Percentiles rank a stretch among this genome's conserved stretches.
Evolutionary conservation across 1,284 basidiomycete species (phyloP).

Genomic region (Anthracocystis setariae): DNA sequence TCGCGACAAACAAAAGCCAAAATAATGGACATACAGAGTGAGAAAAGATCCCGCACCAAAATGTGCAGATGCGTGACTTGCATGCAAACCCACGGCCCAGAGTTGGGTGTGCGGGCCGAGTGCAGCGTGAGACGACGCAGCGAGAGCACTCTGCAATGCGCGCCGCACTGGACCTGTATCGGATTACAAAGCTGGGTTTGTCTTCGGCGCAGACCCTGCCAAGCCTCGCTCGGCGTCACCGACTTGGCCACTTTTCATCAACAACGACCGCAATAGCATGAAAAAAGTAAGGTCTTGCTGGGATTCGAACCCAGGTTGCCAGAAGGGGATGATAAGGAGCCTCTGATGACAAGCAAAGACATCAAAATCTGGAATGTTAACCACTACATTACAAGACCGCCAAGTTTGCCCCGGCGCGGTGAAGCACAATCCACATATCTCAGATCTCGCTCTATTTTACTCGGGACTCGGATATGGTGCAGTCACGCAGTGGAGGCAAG

Average conservation of each 20-base stretch:
- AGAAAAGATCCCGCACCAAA: too few relatives aligned
- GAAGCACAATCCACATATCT: background rate
- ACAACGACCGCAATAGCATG: background rate
- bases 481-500: background rate
- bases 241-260: background rate
- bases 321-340: constrained; percentile 17
- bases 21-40: too few relatives aligned
- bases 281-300: constrained; percentile 29
- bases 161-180: too few relatives aligned
- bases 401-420: background rate
- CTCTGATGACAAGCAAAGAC: background rate
- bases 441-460: background rate
- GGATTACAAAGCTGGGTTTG: background rate
- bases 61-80: too few relatives aligned
- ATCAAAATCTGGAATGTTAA: constrained; percentile 21
- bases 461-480: background rate
- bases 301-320: constrained; percentile 43
- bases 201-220: too few relatives aligned
- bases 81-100: too few relatives aligned
- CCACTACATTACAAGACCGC: constrained; percentile 36
- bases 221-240: too few relatives aligned
- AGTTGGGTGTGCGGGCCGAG: too few relatives aligned
- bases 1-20: too few relatives aligned
- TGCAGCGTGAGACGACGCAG: too few relatives aligned
- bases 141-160: too few relatives aligned